Conservation (phyloP, 2,329 filamentous ascomycete genomes). For the Cordyceps javanica region DNA sequence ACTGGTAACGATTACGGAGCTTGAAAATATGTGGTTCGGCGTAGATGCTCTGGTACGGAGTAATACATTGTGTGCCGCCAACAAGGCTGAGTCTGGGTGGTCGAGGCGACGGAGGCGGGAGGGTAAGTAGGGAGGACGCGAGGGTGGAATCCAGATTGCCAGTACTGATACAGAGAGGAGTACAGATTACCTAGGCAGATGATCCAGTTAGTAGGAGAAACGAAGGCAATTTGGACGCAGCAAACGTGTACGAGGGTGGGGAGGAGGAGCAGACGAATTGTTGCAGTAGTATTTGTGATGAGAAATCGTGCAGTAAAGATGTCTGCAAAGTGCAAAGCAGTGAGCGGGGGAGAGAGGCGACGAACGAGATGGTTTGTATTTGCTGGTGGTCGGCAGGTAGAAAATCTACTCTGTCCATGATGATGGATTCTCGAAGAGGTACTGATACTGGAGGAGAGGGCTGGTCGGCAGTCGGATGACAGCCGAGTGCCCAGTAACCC, state of each 20-base stretch:
- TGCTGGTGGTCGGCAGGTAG: too few relatives aligned
- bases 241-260: neutral
- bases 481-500: conserved; percentile 2
- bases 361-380: too few relatives aligned
- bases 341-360: too few relatives aligned
- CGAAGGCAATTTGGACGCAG: neutral
- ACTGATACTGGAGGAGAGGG: neutral
- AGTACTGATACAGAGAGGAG: too few relatives aligned
- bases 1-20: neutral
- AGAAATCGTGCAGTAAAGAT: neutral
- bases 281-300: neutral
- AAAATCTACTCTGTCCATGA: neutral
- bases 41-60: neutral
- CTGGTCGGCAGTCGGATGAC: conserved; percentile 9
- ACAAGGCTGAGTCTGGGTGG: conserved; percentile 1
- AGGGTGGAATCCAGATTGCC: too few relatives aligned
- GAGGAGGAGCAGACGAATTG: neutral
- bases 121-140: too few relatives aligned
- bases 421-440: neutral
- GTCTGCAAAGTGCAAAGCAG: too few relatives aligned
- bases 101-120: neutral
- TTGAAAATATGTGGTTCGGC: neutral
- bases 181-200: neutral
- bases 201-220: neutral
- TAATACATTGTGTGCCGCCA: neutral